Evolutionary conservation across 495 filamentous ascomycete species (phyloP), one percentile per base, ranked within the genome.

Genomic region (Xylaria grammica): DNA sequence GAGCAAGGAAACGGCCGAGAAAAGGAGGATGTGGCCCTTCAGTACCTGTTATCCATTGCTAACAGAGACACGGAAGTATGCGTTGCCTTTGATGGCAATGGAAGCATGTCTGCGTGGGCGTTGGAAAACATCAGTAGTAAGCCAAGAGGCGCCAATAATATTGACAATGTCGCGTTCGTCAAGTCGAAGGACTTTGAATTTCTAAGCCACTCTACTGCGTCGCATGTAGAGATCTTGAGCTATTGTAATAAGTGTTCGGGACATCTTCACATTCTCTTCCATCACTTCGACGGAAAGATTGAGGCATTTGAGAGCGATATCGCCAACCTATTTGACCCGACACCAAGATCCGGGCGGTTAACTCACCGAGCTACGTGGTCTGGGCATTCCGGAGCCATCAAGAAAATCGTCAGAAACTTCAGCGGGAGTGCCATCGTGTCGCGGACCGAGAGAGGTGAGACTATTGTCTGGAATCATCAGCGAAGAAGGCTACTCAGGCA

Each of bases 61-160:
- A 94, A 92, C 58, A 87, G 88, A 27, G 89, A 83, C 53, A 96
- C 94, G 0, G 96, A 99, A 69, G 86, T 98, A 2, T 93, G 92
- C 67, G 82, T 97, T 17, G 87, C 94, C 2, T 81, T 96, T 55
- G 94, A 99, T 76, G 89, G 90, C 20, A 80, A 84, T 40, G 95
- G 95, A 4, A 86, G 89, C 67, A 93, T 98, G 92, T 92, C 91
- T 50, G 95, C 94, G 0, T 97, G 94, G 94, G 96, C 92, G 1
- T 72, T 99, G 59, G 94, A 98, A 74, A 92, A 94, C 71, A 84
- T 97, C 26, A 92, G 93, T 19, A 88, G 86, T 69, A 95, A 92
- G 67, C 77, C 79, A 32, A 86, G 82, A 65, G 85, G 88, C 65
- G 83, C 84, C 2, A 82, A 87, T 42, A 88, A 90, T 72, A 86